Conservation (phyloP, 139 green algal species). For the Yamagishiella unicocca region DNA sequence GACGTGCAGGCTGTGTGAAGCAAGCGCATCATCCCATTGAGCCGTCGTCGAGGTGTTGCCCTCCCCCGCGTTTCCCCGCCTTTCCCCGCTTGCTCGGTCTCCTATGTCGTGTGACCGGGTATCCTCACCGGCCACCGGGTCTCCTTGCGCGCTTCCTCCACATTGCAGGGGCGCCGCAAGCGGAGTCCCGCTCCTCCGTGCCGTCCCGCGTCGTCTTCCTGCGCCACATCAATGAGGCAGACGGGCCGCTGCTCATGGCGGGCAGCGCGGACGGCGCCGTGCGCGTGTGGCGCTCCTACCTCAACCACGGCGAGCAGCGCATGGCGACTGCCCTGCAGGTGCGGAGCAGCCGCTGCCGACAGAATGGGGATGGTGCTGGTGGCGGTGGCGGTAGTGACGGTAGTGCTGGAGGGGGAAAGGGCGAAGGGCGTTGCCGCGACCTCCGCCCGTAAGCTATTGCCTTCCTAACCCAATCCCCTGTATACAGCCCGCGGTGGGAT, state of each 20-base stretch:
- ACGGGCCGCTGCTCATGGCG: conserved; percentile 77
- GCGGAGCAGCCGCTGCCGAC: not conserved
- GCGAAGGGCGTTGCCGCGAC: too few relatives aligned
- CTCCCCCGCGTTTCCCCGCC: too few relatives aligned
- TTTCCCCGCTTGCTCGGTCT: not conserved
- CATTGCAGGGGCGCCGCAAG: conserved; percentile 10
- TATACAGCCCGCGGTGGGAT: not conserved
- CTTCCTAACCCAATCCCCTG: not conserved
- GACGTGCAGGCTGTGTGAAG: not conserved
- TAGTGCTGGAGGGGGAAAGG: not conserved
- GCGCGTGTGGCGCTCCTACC: conserved; percentile 83
- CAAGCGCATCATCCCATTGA: not conserved
- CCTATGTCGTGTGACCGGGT: not conserved
- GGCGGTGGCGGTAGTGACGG: not conserved
- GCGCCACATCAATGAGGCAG: conserved; percentile 83
- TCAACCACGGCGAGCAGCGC: conserved; percentile 60
- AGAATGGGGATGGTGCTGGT: not conserved
- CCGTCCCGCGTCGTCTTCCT: conserved; percentile 48
- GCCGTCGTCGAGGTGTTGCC: not conserved
- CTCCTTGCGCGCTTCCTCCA: too few relatives aligned
- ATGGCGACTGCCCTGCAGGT: conserved; percentile 85
- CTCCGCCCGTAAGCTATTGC: not conserved
- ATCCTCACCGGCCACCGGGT: not conserved
- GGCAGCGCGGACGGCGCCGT: conserved; percentile 79
- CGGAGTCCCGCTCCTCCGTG: conserved; percentile 3